Conservation (phyloP, 1,139 yeast species). For the Trichomonascaceae sp. region DNA sequence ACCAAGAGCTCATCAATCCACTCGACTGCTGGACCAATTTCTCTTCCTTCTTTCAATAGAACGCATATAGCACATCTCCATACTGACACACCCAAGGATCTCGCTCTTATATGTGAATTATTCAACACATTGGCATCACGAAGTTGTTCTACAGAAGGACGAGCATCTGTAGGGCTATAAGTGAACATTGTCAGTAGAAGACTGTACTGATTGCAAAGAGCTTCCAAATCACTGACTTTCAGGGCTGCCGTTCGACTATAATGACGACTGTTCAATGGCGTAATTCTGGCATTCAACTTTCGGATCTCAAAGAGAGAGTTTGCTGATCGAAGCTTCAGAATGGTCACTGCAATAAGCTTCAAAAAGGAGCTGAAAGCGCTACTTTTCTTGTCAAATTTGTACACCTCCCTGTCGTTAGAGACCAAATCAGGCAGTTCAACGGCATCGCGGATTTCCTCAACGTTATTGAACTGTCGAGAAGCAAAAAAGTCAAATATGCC, state of each 20-base stretch:
- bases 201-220: conserved; percentile 18
- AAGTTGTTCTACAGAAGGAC: conserved; percentile 19
- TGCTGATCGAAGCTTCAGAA: conserved; percentile 6
- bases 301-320: conserved; percentile 5
- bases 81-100: conserved; percentile 15
- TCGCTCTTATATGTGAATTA: conserved; percentile 19
- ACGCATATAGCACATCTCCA: conserved; percentile 13
- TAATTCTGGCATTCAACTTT: conserved; percentile 15
- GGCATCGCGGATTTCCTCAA: conserved; percentile 1
- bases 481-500: conserved; percentile 8
- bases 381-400: conserved; percentile 8
- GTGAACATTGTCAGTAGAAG: conserved; percentile 16
- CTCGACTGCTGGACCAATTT: conserved; percentile 8
- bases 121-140: conserved; percentile 13
- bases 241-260: conserved; percentile 15
- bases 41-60: conserved; percentile 12
- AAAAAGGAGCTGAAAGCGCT: conserved; percentile 16
- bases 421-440: background rate
- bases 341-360: conserved; percentile 13
- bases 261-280: conserved; percentile 16
- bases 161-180: conserved; percentile 10
- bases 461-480: conserved; percentile 4
- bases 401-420: background rate
- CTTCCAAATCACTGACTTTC: conserved; percentile 16
- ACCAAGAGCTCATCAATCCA: conserved; percentile 18